These are phyloP conservation scores for Xylariaceae sp. DNA, from an alignment of 2,329 filamentous ascomycete genomes.

Conservation along the genomic window DNA sequence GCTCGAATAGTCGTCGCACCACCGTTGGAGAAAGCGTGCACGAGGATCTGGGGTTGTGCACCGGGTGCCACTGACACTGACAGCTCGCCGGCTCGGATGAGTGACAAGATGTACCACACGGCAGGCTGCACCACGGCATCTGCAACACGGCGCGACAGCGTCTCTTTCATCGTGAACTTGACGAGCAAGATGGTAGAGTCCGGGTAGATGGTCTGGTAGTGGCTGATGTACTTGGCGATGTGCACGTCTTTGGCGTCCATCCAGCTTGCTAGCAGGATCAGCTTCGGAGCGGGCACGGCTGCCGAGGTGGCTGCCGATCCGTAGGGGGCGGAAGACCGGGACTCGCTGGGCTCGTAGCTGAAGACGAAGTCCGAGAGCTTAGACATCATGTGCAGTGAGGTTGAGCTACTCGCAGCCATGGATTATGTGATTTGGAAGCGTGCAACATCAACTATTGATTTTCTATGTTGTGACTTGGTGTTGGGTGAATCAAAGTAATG, in stretches of 20 bases:
- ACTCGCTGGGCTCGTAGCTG: conserved; percentile 24
- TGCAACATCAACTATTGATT: too few relatives aligned
- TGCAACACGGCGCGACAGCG: conserved; percentile 32
- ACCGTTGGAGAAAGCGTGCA: conserved; percentile 52
- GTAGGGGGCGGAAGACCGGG: too few relatives aligned
- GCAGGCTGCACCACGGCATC: conserved; percentile 37
- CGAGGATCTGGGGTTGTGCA: conserved; percentile 35
- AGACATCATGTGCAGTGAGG: conserved; percentile 25
- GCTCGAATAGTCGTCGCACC: conserved; percentile 41
- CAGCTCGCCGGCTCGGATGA: conserved; percentile 23
- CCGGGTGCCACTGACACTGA: conserved; percentile 20
- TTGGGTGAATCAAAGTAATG: too few relatives aligned
- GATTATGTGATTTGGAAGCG: too few relatives aligned
- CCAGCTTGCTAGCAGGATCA: conserved; percentile 48
- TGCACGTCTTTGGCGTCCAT: conserved; percentile 48
- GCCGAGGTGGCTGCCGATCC: conserved; percentile 6
- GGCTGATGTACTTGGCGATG: conserved; percentile 48
- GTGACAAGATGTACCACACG: conserved; percentile 35
- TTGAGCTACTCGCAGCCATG: conserved; percentile 10
- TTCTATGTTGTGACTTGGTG: too few relatives aligned
- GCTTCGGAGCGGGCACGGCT: conserved; percentile 34
- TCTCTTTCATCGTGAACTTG: conserved; percentile 37
- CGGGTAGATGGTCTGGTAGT: conserved; percentile 44
- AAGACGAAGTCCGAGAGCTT: conserved; percentile 27
- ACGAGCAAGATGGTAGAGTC: conserved; percentile 44